These are phyloP conservation scores for Purpureocillium lavendulum DNA, from an alignment of 2,329 filamentous ascomycete species.

Conservation along the genomic window DNA sequence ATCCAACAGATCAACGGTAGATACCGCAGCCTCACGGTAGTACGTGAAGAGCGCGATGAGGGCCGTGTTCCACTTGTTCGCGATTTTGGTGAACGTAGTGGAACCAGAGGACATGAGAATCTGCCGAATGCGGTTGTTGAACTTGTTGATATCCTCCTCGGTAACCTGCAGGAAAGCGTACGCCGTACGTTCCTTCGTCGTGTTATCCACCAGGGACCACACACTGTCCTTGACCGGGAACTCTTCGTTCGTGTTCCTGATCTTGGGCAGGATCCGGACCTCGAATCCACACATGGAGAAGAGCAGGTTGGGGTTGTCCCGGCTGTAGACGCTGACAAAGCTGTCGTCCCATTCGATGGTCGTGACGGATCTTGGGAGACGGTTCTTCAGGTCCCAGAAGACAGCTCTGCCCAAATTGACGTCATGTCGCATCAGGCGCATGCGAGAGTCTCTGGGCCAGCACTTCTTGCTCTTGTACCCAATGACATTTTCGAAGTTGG, in stretches of 20 bases:
- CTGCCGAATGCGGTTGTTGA: slow-evolving; percentile 97
- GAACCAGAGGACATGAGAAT: slow-evolving; percentile 99
- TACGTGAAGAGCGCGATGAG: slow-evolving; percentile 97
- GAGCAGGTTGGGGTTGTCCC: slow-evolving; percentile 92
- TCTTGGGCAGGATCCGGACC: slow-evolving; percentile 92
- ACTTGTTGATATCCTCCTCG: slow-evolving; percentile 95
- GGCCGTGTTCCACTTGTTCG: slow-evolving; percentile 99
- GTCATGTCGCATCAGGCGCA: slow-evolving; percentile 97
- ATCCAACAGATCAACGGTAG: slow-evolving; percentile 86
- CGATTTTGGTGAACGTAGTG: slow-evolving; percentile 98
- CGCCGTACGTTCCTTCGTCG: slow-evolving; percentile 91
- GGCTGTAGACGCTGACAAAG: slow-evolving; percentile 94
- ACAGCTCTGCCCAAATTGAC: slow-evolving; percentile 95
- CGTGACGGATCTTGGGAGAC: slow-evolving; percentile 85
- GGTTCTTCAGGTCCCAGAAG: slow-evolving; percentile 98
- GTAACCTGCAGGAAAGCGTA: slow-evolving; percentile 97
- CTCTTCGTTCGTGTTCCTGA: slow-evolving; percentile 88
- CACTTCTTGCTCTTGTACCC: slow-evolving; percentile 99
- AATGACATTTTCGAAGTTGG: slow-evolving; percentile 98
- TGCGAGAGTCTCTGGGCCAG: slow-evolving; percentile 94
- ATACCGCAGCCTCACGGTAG: slow-evolving; percentile 94
- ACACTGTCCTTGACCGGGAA: slow-evolving; percentile 97
- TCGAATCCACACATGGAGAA: slow-evolving; percentile 99
- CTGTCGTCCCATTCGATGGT: slow-evolving; percentile 99
- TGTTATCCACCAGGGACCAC: slow-evolving; percentile 94